Evolutionary conservation across 495 filamentous ascomycete genomes (phyloP).

Genomic region (Neurospora sp.): DNA sequence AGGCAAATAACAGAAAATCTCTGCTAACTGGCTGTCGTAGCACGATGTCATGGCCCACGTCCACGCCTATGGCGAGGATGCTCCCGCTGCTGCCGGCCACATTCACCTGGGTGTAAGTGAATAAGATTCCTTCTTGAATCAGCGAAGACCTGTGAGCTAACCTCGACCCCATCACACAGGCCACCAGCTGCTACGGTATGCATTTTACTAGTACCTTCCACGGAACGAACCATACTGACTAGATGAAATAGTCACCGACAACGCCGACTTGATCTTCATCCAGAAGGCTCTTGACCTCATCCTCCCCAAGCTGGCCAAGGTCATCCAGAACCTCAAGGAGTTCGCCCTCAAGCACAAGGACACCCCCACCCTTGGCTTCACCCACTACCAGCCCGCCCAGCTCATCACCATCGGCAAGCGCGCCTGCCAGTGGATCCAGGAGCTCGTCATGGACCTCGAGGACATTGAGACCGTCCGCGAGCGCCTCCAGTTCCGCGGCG

Average conservation of each 20-base stretch:
- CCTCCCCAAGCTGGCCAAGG: constrained; percentile 74
- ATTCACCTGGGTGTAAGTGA: constrained; percentile 59
- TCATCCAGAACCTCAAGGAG: constrained; percentile 66
- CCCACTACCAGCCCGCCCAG: constrained; percentile 59
- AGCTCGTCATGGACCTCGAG: constrained; percentile 77
- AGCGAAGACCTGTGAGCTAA: constrained; percentile 6
- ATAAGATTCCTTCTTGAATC: background rate
- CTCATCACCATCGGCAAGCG: constrained; percentile 74
- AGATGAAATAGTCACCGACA: constrained; percentile 52
- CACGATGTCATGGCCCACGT: constrained; percentile 53
- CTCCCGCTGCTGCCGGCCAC: constrained; percentile 75
- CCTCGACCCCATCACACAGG: constrained; percentile 2
- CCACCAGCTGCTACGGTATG: constrained; percentile 26
- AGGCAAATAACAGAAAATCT: background rate
- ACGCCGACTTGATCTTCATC: constrained; percentile 80
- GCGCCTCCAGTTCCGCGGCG: constrained; percentile 63
- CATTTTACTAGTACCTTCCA: constrained; percentile 1
- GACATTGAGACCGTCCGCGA: constrained; percentile 67
- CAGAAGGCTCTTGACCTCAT: constrained; percentile 65
- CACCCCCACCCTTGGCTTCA: constrained; percentile 59
- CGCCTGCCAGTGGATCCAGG: constrained; percentile 70
- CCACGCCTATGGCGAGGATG: constrained; percentile 58
- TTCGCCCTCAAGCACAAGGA: constrained; percentile 74
- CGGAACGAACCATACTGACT: background rate
- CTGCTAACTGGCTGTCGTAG: constrained; percentile 1